Conservation (phyloP, 1,284 basidiomycete species). For the Crepidotus sp. region DNA sequence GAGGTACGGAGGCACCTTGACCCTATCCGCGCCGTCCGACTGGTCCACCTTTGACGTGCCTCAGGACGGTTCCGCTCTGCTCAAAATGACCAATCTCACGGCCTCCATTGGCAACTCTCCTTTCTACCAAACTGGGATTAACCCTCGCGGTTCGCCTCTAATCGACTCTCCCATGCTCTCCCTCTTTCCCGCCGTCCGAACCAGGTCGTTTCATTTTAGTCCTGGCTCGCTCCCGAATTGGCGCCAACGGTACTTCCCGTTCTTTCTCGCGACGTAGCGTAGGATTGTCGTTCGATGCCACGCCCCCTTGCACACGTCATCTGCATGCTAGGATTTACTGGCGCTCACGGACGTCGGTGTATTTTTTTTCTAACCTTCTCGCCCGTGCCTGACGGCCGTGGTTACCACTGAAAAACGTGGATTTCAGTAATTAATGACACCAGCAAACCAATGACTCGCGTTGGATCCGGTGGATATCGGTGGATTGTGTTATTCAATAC, state of each 20-base stretch:
- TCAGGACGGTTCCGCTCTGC: not conserved
- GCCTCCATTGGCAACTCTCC: not conserved
- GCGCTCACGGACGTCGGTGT: no score
- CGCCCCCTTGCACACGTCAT: no score
- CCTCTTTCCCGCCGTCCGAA: not conserved
- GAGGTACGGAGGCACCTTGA: not conserved
- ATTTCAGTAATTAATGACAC: no score
- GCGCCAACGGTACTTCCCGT: not conserved
- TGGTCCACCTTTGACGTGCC: conserved; percentile 3
- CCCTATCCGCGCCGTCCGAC: conserved; percentile 1
- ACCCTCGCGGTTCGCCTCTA: not conserved
- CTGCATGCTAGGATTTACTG: no score
- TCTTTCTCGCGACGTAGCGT: not conserved
- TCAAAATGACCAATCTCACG: not conserved
- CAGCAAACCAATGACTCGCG: no score
- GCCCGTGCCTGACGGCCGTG: no score
- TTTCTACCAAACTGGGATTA: not conserved
- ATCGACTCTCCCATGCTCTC: not conserved
- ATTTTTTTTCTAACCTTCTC: no score
- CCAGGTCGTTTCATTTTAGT: not conserved
- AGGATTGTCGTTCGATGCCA: not conserved
- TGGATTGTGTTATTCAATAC: no score
- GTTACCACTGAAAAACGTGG: no score
- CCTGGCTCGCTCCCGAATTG: not conserved
- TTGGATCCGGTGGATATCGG: no score